Evolutionary conservation across 192 early-diverging fungal genomes (phyloP).

Genomic region (Entomortierella parvispora): DNA sequence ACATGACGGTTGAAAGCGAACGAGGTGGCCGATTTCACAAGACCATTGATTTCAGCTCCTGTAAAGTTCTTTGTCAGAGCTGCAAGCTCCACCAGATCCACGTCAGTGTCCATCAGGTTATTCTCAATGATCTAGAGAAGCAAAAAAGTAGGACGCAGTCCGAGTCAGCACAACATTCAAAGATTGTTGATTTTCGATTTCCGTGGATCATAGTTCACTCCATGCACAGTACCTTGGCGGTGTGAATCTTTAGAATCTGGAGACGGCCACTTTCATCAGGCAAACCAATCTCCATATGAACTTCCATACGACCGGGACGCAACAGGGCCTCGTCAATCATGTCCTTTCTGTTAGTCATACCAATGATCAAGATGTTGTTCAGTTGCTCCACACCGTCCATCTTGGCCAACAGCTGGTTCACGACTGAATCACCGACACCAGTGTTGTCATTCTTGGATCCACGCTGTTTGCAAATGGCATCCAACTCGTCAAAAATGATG

Average conservation of each 20-base stretch:
- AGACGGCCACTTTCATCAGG: constrained; percentile 93
- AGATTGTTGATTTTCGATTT: neutral
- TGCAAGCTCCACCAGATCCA: constrained; percentile 86
- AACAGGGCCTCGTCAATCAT: constrained; percentile 98
- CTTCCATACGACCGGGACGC: constrained; percentile 94
- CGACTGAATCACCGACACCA: constrained; percentile 95
- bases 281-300: constrained; percentile 95
- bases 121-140: constrained; percentile 76
- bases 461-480: constrained; percentile 98
- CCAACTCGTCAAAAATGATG: constrained; percentile 99
- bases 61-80: constrained; percentile 94
- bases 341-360: constrained; percentile 98
- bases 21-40: constrained; percentile 92
- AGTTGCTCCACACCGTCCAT: constrained; percentile 99
- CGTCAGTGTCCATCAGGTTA: constrained; percentile 82
- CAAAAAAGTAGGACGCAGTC: neutral
- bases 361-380: constrained; percentile 98
- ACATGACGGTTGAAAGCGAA: constrained; percentile 97
- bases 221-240: constrained; percentile 67
- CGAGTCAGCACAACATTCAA: neutral
- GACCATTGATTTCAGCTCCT: constrained; percentile 95
- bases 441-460: constrained; percentile 92
- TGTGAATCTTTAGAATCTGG: constrained; percentile 97
- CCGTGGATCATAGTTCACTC: neutral
- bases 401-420: constrained; percentile 97